Evolutionary conservation across 225 moss, liverwort and hornwort species (phyloP).

Genomic region (Bryum argenteum): DNA sequence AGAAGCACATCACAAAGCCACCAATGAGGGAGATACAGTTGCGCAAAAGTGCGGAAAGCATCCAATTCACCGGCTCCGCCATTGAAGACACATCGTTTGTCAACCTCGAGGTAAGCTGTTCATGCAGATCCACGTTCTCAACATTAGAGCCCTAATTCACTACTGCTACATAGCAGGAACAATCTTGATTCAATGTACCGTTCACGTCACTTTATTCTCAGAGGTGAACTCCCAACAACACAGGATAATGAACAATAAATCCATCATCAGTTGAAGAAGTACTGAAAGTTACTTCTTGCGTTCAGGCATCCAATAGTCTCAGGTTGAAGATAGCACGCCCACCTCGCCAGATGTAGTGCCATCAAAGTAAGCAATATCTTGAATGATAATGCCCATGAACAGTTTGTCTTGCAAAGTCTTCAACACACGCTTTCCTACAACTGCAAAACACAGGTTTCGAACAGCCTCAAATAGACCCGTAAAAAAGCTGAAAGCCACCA

Average conservation of each 20-base stretch:
- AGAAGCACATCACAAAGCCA: slow-evolving; percentile 86
- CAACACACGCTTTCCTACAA: slow-evolving; percentile 96
- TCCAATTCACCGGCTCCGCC: slow-evolving; percentile 99
- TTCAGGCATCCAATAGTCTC: slow-evolving; percentile 59
- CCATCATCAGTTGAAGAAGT: slow-evolving; percentile 39
- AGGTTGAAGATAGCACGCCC: slow-evolving; percentile 61
- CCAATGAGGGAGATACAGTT: slow-evolving; percentile 75
- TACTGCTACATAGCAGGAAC: not conserved
- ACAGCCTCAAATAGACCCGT: slow-evolving; percentile 92
- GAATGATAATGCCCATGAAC: slow-evolving; percentile 87
- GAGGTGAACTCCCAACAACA: not conserved
- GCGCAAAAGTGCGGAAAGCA: slow-evolving; percentile 92
- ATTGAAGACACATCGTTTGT: slow-evolving; percentile 99
- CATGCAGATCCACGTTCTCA: slow-evolving; percentile 28
- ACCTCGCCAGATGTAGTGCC: slow-evolving; percentile 99
- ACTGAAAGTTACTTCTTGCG: slow-evolving; percentile 57
- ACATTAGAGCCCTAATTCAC: not conserved
- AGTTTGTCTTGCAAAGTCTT: slow-evolving; percentile 98
- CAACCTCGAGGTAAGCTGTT: slow-evolving; percentile 92
- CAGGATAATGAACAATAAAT: not conserved
- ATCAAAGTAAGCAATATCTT: slow-evolving; percentile 99
- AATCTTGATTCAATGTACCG: not conserved
- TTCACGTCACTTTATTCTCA: not conserved
- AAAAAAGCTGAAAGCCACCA: slow-evolving; percentile 81
- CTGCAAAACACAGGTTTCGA: slow-evolving; percentile 95